Evolutionary conservation across 2,329 filamentous ascomycete species (phyloP).

Genomic region (Penicillium thymicola): DNA sequence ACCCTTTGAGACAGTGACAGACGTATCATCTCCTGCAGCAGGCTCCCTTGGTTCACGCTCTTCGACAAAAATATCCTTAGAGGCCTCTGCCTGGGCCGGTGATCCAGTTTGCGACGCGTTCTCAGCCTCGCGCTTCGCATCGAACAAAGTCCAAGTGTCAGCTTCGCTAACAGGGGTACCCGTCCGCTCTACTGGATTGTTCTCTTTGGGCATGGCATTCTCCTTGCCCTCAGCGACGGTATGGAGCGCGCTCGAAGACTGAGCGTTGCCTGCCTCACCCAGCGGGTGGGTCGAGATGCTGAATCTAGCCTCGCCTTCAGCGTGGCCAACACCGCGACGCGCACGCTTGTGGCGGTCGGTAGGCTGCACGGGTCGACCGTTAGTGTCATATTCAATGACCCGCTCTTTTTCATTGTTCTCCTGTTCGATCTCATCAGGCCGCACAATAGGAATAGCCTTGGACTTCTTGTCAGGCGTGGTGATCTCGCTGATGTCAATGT

Average conservation of each 20-base stretch:
- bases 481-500: slow-evolving; percentile 62
- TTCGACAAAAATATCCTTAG: slow-evolving; percentile 11
- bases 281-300: slow-evolving; percentile 50
- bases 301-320: slow-evolving; percentile 72
- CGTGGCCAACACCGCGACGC: slow-evolving; percentile 62
- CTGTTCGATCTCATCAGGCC: slow-evolving; percentile 56
- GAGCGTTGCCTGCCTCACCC: slow-evolving; percentile 31
- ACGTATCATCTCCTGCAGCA: background rate
- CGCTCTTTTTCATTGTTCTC: slow-evolving; percentile 37
- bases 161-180: slow-evolving; percentile 36
- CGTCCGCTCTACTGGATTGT: slow-evolving; percentile 24
- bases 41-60: slow-evolving; percentile 13
- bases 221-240: slow-evolving; percentile 37
- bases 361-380: slow-evolving; percentile 59
- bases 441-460: slow-evolving; percentile 79
- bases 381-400: slow-evolving; percentile 51
- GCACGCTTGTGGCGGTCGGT: slow-evolving; percentile 72
- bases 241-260: slow-evolving; percentile 25
- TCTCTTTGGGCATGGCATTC: slow-evolving; percentile 41
- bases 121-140: slow-evolving; percentile 51
- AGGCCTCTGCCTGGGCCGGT: slow-evolving; percentile 32
- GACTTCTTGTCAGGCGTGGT: slow-evolving; percentile 67
- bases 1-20: slow-evolving; percentile 3
- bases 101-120: slow-evolving; percentile 53
- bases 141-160: slow-evolving; percentile 58